Base-by-base conservation (phyloP, 1,139 yeast species). In the Taphrina flavorubra region DNA sequence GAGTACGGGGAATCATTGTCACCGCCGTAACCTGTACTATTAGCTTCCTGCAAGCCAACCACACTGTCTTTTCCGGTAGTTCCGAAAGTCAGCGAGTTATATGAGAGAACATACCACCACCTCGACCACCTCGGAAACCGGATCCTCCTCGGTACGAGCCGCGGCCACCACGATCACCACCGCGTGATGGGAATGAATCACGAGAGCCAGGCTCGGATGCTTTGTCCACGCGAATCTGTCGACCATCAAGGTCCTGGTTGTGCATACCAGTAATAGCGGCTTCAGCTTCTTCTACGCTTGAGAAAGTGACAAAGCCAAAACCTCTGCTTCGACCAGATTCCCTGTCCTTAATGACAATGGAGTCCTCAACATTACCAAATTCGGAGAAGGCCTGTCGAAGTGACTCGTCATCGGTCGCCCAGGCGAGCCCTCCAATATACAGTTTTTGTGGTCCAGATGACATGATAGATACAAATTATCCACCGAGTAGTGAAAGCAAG, bases 281-380 rank as follows among this genome's bases (percentile, higher is more conserved):
- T 20, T 65, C 68, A 34, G 68, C 68, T 51, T 57, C 57, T 31
- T 40, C 58, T 16, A 36, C 63, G 18, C 56, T 57, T 2, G 68
- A 57, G 31, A 55, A 65, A 25, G 68, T 65, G 47, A 65, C 68
- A 47, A 65, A 65, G 34, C 68, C 68, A 51, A 65, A 65, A 39
- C 68, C 68, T 37, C 68, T 51, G 42, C 63, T 56, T 16, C 68
- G 63, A 49, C 68, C 68, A 40, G 63, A 47, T 51, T 65, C 68
- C 14, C 68, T 49, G 63, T 65, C 68, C 63, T 65, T 65, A 46
- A 65, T 65, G 63, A 65, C 68, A 36, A 65, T 59, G n/a, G 62
- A 47, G 63, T 65, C 68, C 57, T 57, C 61, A 18, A 65, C 60
- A 18, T 65, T 51, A 10, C 68, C 68, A 42, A 65, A 65, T 20